Evolutionary conservation across 345 rosid species (phyloP).

Genomic region (Orychophragmus violaceus): DNA sequence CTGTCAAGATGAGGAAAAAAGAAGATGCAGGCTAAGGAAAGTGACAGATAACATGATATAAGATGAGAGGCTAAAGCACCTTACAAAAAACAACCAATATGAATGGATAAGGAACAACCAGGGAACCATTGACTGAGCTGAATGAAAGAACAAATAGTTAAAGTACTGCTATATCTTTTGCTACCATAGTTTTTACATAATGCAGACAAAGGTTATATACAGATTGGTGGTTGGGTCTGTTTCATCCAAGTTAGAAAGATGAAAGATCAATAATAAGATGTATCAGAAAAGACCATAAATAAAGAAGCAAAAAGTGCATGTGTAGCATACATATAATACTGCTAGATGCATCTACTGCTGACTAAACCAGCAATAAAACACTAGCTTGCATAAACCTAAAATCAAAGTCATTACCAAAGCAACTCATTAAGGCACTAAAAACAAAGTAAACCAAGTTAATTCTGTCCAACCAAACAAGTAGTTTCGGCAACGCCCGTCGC

Average conservation of each 20-base stretch:
- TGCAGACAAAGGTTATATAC: not conserved
- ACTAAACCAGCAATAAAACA: not conserved
- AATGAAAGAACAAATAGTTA: not conserved
- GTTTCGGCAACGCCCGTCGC: not conserved
- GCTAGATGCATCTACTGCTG: not conserved
- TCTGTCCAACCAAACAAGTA: not conserved
- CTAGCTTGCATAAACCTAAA: not conserved
- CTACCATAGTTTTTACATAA: not conserved
- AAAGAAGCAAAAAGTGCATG: not conserved
- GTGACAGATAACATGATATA: not conserved
- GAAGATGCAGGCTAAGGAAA: not conserved
- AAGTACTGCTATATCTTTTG: not conserved
- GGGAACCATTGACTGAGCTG: conserved; percentile 18
- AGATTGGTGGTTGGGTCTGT: not conserved
- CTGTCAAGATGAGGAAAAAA: conserved; percentile 4
- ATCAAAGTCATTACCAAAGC: not conserved
- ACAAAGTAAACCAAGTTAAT: not conserved
- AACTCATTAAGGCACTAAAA: not conserved
- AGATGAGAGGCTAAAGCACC: not conserved
- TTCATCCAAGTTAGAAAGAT: conserved; percentile 1
- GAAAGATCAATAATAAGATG: not conserved
- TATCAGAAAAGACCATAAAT: not conserved
- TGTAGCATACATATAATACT: not conserved
- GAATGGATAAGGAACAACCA: conserved; percentile 20
- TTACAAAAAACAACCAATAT: conserved; percentile 16